Evolutionary conservation across 257 asterid species (phyloP).

Genomic region (Craterostigma plantagineum): DNA sequence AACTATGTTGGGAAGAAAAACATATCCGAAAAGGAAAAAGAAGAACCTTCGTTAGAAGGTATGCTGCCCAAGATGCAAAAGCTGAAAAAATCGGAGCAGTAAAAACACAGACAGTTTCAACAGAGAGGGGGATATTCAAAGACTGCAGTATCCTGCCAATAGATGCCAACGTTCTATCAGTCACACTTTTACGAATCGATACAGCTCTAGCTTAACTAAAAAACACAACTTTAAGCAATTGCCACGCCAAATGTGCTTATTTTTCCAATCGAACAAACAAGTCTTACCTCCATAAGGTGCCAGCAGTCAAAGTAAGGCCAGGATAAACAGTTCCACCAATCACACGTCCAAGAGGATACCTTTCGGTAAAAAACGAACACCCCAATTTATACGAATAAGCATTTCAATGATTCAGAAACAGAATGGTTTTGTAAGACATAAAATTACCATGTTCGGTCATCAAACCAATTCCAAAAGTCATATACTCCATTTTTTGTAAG

Average conservation of each 20-base stretch:
- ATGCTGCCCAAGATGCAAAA: conserved; percentile 97
- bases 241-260: too few species aligned
- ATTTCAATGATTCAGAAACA: too few species aligned
- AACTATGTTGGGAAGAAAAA: too few species aligned
- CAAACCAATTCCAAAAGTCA: conserved; percentile 99
- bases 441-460: conserved; percentile 90
- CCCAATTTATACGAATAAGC: too few species aligned
- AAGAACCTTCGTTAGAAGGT: conserved; percentile 86
- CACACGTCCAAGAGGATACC: conserved; percentile 99
- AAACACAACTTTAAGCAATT: too few species aligned
- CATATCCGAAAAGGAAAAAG: not conserved
- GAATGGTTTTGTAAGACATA: too few species aligned
- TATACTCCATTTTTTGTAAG: conserved; percentile 81
- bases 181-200: not conserved
- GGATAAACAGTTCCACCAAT: conserved; percentile 99
- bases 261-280: too few species aligned
- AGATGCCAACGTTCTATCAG: conserved; percentile 13
- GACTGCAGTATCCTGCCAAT: conserved; percentile 72
- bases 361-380: conserved; percentile 9
- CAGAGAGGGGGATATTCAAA: conserved; percentile 81
- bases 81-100: conserved; percentile 98
- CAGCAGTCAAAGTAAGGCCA: conserved; percentile 94
- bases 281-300: conserved; percentile 64
- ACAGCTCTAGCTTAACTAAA: too few species aligned
- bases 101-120: conserved; percentile 97